Evolutionary conservation across 1,284 basidiomycete genomes (phyloP).

Genomic region (Ganoderma sinense): DNA sequence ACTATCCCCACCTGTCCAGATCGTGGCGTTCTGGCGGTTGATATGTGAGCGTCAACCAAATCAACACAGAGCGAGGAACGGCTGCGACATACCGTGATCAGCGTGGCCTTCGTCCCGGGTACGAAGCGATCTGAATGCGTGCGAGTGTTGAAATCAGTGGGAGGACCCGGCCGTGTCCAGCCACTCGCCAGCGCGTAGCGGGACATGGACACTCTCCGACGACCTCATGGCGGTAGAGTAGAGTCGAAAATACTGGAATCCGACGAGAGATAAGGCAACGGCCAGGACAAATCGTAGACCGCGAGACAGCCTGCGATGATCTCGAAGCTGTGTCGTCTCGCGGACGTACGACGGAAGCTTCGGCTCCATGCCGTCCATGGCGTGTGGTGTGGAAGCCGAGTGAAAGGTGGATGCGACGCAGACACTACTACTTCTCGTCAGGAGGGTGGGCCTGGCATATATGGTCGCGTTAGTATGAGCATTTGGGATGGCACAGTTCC

Average conservation of each 20-base stretch:
- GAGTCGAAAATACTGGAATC: neutral
- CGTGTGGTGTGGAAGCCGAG: neutral
- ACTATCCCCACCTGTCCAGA: conserved; percentile 69
- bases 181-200: conserved; percentile 38
- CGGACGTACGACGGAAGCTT: neutral
- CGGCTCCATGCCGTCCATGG: neutral
- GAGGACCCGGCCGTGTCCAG: conserved; percentile 49
- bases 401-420: neutral
- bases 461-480: no score
- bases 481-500: no score
- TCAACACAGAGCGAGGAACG: neutral
- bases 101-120: conserved; percentile 60
- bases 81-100: conserved; percentile 39
- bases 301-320: neutral
- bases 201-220: conserved; percentile 30
- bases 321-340: neutral
- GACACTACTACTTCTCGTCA: no score
- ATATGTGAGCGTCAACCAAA: neutral
- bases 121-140: conserved; percentile 73
- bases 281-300: neutral
- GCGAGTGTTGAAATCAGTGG: conserved; percentile 56
- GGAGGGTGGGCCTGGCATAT: no score
- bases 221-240: conserved; percentile 12
- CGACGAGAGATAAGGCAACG: neutral
- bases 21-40: conserved; percentile 56